Base-by-base conservation (phyloP, 192 early-diverging fungal species). In the Linnemannia hyalina region DNA sequence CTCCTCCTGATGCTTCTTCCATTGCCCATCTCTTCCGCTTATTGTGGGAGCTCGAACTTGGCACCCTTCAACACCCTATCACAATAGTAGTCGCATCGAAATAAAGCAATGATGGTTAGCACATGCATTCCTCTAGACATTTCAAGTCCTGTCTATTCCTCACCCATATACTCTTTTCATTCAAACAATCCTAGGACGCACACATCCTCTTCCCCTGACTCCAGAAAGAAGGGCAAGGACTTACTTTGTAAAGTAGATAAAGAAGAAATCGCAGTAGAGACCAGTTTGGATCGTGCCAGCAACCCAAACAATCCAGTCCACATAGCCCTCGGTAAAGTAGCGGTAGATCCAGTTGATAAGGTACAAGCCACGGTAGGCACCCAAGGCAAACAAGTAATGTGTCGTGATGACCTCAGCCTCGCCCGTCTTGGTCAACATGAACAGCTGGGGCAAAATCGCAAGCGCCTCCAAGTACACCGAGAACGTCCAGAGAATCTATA, bases 381-480 rank as follows among this genome's bases (percentile, higher is more conserved):
- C 99, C 63, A 99, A 85, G 5, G 98, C 97, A 92, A 99, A 99
- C 60, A 99, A 89, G 88, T 99, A 99, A 89, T 99, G 99, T 16
- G 97, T 96, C 11, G 98, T 99, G 88, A 99, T 99, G n/a, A 97
- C 99, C 88, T 99, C 98, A 16, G 98, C 98, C 88, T 99, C 98
- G 40, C 98, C 97, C 3, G 98, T 99, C 72, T 97, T 94, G n/a
- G 95, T 93, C 80, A 99, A 91, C 91, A 98, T 97, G 91, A 98
- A 99, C 20, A 99, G 93, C 82, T 99, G 99, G 40, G 99, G 99
- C 74, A 99, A 89, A 87, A 99, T 99, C 7, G 99, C 99, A 0
- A 98, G 96, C 8, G 98, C 91, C 87, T 99, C 99, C 76, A 99
- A 91, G 78, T 95, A 99, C 77, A 99, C 95, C 29, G 98, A 99